Evolutionary conservation across 108 stramenopile species (phyloP), one percentile per base, ranked within the genome.

Genomic region (Schizochytrium sp.): DNA sequence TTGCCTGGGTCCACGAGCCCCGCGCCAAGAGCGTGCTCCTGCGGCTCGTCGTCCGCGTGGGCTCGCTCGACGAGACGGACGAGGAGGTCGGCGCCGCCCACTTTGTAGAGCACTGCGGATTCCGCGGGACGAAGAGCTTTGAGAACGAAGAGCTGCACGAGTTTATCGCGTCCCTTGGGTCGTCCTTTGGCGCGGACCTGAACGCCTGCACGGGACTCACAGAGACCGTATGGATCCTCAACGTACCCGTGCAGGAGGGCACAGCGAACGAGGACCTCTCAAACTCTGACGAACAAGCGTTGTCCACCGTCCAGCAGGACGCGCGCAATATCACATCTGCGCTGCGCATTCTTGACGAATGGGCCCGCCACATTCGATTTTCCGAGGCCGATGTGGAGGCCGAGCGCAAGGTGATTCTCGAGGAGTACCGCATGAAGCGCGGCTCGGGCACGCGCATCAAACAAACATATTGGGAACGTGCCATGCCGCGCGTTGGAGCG

Each of bases 351-450:
- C 87, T 87, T 41, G 58, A 44, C 29, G 87, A 87, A 19, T 87
- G 87, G 87, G 58, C 58, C 29, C 58, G 44, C 29, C 29, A 29
- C 58, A 59, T 59, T 18, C 57, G 58, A 29, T 59, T 58, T 16
- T 28, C 58, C 25, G 87, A 5, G 5, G 87, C 58, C 19, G 87
- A 87, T 43, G 87, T 87, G n/a, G 87, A 87, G 58, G 87, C 58
- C 44, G 87, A 87, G 87, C 58, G 87, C 25, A 34, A 28, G 43
- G 87, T 87, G 6, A 87, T 87, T 58, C 59, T 87, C 44, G 58
- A 87, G 59, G 87, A 87, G 34, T 58, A 87, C 58, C 58, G 87
- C 58, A 58, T 58, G 58, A 59, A 59, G 10, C 58, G 58, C 19
- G 87, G 87, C 19, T 14, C 58, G 28, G 87, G 43, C 28, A 18